Base-by-base conservation (phyloP, 208 protist species). In the Novymonas esmeraldas region DNA sequence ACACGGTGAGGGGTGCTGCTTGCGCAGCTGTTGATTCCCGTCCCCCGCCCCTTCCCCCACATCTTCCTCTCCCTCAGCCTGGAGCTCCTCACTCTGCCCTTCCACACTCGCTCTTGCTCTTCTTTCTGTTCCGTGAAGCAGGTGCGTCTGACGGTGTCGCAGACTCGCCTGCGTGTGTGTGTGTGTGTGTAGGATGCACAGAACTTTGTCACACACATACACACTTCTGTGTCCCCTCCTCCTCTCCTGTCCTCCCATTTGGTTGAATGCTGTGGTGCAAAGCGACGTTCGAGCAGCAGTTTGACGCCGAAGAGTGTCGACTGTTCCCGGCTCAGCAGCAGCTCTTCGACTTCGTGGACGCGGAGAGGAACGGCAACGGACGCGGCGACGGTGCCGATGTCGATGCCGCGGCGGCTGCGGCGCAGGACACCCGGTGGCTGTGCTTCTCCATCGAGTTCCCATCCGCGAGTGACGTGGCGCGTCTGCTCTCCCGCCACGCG, bases 371-470 rank as follows among this genome's bases (percentile, higher is more conserved):
- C 46, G 16, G 22, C 29, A 46, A 13, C 24, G 34, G 52, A 20
- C 42, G 4, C 18, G 3, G 5, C 1, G 6, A 46, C 3, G 6
- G 34, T 22, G 44, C 41, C 18, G 20, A 33, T 10, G 20, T 24
- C 39, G 16, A 18, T 16, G 39, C 39, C 39, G 39, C 16, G n/a
- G n/a, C n/a, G n/a, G n/a, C n/a, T n/a, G n/a, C n/a, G n/a, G n/a
- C n/a, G n/a, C n/a, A n/a, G n/a, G n/a, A n/a, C n/a, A n/a, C n/a
- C n/a, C 24, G 57, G 11, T 95, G 86, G 87, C 68, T 87, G 24
- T 89, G 85, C 38, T 95, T 95, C 62, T 83, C 83, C 20, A 85
- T 95, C 22, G 90, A 95, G 60, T 87, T 95, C 62, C 82, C 82
- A 0, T 92, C 90, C 10, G 80, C 87, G 26, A 55, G 71, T 4